Base-by-base conservation (phyloP, 495 filamentous ascomycete genomes). In the Tuber indicum region DNA sequence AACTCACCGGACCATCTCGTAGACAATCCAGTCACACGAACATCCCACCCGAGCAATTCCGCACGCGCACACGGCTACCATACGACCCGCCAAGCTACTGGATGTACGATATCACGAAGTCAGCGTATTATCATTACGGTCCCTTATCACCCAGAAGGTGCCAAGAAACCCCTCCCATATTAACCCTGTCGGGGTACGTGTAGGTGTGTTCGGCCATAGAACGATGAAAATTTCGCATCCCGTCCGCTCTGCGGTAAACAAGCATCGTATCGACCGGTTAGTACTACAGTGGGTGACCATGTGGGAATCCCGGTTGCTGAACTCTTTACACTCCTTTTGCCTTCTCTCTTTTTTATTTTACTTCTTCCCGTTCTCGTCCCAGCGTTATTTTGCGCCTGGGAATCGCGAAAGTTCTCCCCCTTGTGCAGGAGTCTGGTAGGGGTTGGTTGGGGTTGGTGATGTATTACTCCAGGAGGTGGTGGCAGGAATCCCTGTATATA, bases 211-310 rank as follows among this genome's bases (percentile, higher is more conserved):
- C 52, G 52, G 52, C 52, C 52, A 62, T 6, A 62, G 52, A 62
- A 62, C 52, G 52, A 62, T 62, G 52, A 62, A 62, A 62, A 62
- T 52, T 52, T 52, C 47, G 47, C 47, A 52, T 52, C 47, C 47
- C 47, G 47, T 52, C 47, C 47, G 47, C 47, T 52, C 47, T 52
- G 47, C 47, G 21, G 47, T n/a, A 52, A 52, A 52, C 41, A 72
- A 72, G 71, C 26, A 72, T 43, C 36, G 71, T 72, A 72, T 72
- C 71, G 41, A 42, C 71, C 46, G 41, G 71, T 72, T 72, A 72
- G 71, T 44, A 72, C 71, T 72, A 46, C 71, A 72, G 71, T 72
- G 71, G 71, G 71, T 72, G 41, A 72, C 41, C 71, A 72, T 72
- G 71, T 72, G 41, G 71, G 41, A 72, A 72, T 72, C 71, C 36